These are phyloP conservation scores for Hericium alpestre DNA, from an alignment of 768 basidiomycete species.

Conservation along the genomic window DNA sequence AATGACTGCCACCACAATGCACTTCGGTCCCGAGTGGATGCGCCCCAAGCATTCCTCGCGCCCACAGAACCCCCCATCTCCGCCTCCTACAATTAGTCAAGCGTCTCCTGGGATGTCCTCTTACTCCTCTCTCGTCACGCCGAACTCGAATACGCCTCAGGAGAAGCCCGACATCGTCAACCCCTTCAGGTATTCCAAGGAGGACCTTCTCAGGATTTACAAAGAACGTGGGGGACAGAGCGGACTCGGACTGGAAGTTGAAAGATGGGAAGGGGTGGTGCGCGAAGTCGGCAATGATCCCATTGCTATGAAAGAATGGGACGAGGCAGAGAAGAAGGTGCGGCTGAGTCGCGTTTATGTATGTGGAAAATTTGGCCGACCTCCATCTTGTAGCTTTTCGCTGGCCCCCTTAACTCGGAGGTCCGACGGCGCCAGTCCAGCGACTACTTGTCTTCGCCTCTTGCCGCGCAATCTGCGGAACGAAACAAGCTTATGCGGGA, in stretches of 20 bases:
- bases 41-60: constrained; percentile 59
- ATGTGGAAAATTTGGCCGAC: neutral
- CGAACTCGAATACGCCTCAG: constrained; percentile 34
- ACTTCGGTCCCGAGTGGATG: constrained; percentile 93
- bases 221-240: constrained; percentile 67
- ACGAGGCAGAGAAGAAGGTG: constrained; percentile 84
- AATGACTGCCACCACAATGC: constrained; percentile 62
- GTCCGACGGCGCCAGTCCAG: constrained; percentile 76
- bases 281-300: constrained; percentile 68
- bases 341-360: constrained; percentile 10
- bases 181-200: constrained; percentile 82
- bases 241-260: constrained; percentile 74
- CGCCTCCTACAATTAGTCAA: constrained; percentile 30
- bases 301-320: constrained; percentile 65
- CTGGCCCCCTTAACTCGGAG: constrained; percentile 77
- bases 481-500: constrained; percentile 47
- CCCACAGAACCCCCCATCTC: constrained; percentile 51
- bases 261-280: constrained; percentile 83
- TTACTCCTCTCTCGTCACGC: constrained; percentile 62
- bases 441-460: constrained; percentile 50
- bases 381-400: constrained; percentile 49
- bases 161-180: constrained; percentile 55
- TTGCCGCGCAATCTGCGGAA: constrained; percentile 44
- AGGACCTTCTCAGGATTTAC: constrained; percentile 76
- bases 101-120: constrained; percentile 45